Conservation (phyloP, 345 rosid species). For the Ceriops decandra region DNA sequence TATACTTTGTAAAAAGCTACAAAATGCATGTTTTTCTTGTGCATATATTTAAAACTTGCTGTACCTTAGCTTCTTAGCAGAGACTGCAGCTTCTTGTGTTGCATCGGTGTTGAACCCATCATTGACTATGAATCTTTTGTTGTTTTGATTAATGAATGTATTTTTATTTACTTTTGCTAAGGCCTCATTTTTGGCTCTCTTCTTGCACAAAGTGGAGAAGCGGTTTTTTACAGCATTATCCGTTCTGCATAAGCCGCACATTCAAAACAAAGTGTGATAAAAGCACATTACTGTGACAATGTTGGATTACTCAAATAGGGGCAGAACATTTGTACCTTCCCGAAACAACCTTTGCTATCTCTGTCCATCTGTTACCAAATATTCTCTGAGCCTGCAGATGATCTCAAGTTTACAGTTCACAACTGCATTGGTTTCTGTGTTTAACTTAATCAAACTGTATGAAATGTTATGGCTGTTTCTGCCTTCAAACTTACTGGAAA, state of each 20-base stretch:
- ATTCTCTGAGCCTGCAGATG: constrained; percentile 81
- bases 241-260: constrained; percentile 52
- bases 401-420: constrained; percentile 17
- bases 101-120: constrained; percentile 37
- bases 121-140: constrained; percentile 58
- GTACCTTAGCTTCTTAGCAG: constrained; percentile 61
- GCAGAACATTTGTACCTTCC: constrained; percentile 61
- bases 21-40: neutral
- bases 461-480: constrained; percentile 8
- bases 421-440: constrained; percentile 11
- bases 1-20: neutral
- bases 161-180: constrained; percentile 66
- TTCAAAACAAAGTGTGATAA: neutral
- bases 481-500: neutral
- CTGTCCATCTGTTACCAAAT: constrained; percentile 98
- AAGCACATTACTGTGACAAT: neutral
- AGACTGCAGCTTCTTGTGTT: constrained; percentile 35
- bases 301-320: neutral
- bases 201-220: constrained; percentile 94
- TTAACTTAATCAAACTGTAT: constrained; percentile 1
- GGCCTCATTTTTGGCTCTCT: constrained; percentile 93
- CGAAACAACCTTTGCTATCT: constrained; percentile 98
- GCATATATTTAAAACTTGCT: constrained; percentile 4
- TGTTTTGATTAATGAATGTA: constrained; percentile 50
- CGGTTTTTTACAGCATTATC: constrained; percentile 98